These are phyloP conservation scores for Trametes maxima DNA, from an alignment of 768 basidiomycete genomes.

Conservation along the genomic window DNA sequence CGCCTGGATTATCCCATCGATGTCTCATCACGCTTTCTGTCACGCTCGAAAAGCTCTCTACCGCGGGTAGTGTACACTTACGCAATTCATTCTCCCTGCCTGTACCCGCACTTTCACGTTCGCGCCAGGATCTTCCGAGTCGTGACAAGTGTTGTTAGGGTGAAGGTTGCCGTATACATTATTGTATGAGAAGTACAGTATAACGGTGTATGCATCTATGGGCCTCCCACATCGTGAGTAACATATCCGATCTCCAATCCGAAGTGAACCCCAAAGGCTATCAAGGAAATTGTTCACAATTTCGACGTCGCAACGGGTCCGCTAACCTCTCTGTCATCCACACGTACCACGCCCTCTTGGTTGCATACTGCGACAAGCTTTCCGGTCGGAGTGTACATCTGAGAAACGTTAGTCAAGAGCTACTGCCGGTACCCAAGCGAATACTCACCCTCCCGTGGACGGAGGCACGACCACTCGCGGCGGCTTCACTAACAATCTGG, in stretches of 20 bases:
- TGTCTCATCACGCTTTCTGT: slow-evolving; percentile 23
- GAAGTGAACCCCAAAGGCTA: background rate
- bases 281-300: slow-evolving; percentile 31
- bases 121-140: slow-evolving; percentile 1
- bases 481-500: slow-evolving; percentile 66
- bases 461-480: slow-evolving; percentile 66
- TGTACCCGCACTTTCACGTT: slow-evolving; percentile 13
- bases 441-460: slow-evolving; percentile 67
- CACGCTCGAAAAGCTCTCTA: slow-evolving; percentile 23
- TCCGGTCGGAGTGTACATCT: slow-evolving; percentile 74
- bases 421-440: too few relatives aligned
- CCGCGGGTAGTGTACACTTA: slow-evolving; percentile 28
- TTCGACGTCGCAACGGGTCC: slow-evolving; percentile 35
- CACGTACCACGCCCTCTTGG: slow-evolving; percentile 80
- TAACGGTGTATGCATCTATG: slow-evolving; percentile 2
- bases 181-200: slow-evolving; percentile 10
- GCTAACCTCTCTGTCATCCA: slow-evolving; percentile 22
- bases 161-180: background rate
- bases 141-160: background rate
- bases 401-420: background rate
- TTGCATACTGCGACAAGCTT: slow-evolving; percentile 72
- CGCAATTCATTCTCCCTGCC: slow-evolving; percentile 17
- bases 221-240: background rate
- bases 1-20: slow-evolving; percentile 19
- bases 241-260: too few relatives aligned